Conservation (phyloP, 2,329 filamentous ascomycete genomes). For the Geosmithia flava region DNA sequence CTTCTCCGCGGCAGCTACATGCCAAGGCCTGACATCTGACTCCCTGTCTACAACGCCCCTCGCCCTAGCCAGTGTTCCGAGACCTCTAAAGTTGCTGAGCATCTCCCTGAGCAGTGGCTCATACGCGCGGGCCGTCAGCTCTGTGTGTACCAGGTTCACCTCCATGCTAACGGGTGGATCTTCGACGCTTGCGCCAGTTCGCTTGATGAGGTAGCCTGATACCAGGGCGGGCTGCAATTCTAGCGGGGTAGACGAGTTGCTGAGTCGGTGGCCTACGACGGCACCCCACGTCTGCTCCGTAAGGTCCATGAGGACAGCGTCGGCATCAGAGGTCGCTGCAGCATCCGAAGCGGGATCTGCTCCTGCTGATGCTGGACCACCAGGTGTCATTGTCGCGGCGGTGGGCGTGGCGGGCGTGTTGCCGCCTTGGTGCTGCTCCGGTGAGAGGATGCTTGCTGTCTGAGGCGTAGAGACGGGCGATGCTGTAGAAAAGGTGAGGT, state of each 20-base stretch:
- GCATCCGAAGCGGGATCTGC: constrained; percentile 17
- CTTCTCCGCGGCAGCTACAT: constrained; percentile 60
- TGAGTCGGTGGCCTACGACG: constrained; percentile 53
- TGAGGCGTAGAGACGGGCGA: constrained; percentile 51
- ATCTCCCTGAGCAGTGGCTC: constrained; percentile 61
- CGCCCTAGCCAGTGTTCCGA: constrained; percentile 57
- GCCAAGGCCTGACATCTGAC: constrained; percentile 60
- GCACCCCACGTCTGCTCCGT: constrained; percentile 69
- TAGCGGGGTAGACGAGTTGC: constrained; percentile 41
- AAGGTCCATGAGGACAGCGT: constrained; percentile 58
- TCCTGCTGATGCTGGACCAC: not conserved
- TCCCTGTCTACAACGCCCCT: constrained; percentile 49
- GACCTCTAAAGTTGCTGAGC: constrained; percentile 52
- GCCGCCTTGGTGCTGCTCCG: constrained; percentile 33
- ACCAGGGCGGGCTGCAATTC: constrained; percentile 45
- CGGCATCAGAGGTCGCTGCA: constrained; percentile 29
- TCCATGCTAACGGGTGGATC: constrained; percentile 50
- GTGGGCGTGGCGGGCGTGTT: constrained; percentile 36
- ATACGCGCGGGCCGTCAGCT: constrained; percentile 36
- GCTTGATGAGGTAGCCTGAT: constrained; percentile 55
- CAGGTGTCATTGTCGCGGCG: constrained; percentile 28
- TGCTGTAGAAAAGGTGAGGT: constrained; percentile 29
- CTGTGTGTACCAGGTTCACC: constrained; percentile 48
- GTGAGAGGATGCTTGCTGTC: constrained; percentile 39
- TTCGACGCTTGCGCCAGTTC: constrained; percentile 39